phyloP scores from a whole-genome alignment of 345 rosid species.

The Boechera stricta region DNA sequence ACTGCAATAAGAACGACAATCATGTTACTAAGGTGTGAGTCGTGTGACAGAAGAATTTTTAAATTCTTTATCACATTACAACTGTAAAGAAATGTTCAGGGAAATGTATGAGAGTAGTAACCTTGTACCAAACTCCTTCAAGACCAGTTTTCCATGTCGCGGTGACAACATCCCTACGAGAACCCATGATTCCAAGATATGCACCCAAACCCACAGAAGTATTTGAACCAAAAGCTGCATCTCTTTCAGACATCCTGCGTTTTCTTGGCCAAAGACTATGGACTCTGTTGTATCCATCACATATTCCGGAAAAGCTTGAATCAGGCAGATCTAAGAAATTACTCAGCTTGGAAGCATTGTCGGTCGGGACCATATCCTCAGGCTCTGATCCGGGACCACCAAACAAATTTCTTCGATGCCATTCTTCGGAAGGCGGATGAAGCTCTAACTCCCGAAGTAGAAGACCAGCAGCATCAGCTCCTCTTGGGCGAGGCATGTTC shows the following conservation, averaged over 20 bases:
- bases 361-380: conserved; percentile 59
- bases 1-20: conserved; percentile 54
- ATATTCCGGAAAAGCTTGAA: conserved; percentile 50
- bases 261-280: conserved; percentile 93
- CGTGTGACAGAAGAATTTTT: not conserved
- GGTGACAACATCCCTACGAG: conserved; percentile 95
- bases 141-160: conserved; percentile 96
- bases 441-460: conserved; percentile 95
- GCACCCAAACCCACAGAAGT: conserved; percentile 90
- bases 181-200: conserved; percentile 99
- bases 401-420: conserved; percentile 96
- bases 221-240: conserved; percentile 96
- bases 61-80: not conserved
- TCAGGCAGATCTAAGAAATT: conserved; percentile 51
- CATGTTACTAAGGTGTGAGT: conserved; percentile 15
- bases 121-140: conserved; percentile 98
- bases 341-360: conserved; percentile 58
- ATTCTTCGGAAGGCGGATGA: conserved; percentile 99
- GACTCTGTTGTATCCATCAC: conserved; percentile 63
- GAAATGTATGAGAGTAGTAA: conserved; percentile 26
- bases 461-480: conserved; percentile 99
- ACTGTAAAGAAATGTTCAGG: not conserved
- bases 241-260: conserved; percentile 96
- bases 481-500: conserved; percentile 99
- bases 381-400: conserved; percentile 97